Percentiles rank a stretch among this genome's conserved stretches.
phyloP scores from a whole-genome alignment of 73 alveolate species.

The Paramecium pentaurelia region DNA sequence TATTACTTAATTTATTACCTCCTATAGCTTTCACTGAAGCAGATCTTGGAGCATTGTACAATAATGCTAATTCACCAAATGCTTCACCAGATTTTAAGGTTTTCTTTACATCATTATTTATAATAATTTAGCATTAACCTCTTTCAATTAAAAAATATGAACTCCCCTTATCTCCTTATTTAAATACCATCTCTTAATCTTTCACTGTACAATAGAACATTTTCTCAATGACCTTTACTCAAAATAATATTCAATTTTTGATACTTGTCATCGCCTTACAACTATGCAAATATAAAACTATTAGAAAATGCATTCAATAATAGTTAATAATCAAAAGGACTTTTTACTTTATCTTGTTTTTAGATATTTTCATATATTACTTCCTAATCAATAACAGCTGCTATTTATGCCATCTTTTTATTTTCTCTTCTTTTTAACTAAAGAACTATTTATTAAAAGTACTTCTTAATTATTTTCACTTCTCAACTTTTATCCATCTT shows the following conservation, averaged over 20 bases:
- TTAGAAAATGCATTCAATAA: conserved; percentile 14
- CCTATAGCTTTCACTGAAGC: conserved; percentile 76
- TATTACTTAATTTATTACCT: not conserved
- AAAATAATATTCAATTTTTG: not conserved
- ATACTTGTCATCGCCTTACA: conserved; percentile 8
- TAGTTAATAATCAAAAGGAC: not conserved
- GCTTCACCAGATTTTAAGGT: conserved; percentile 70
- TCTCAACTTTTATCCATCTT: not conserved
- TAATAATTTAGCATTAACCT: conserved; percentile 76
- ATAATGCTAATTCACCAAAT: conserved; percentile 80
- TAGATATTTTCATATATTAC: not conserved
- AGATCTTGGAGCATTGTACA: conserved; percentile 76
- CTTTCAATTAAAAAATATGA: conserved; percentile 76
- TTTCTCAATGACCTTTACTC: conserved; percentile 53
- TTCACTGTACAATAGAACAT: conserved; percentile 58
- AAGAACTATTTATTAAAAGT: not conserved
- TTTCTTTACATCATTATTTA: conserved; percentile 62
- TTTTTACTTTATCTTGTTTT: not conserved
- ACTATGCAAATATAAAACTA: not conserved
- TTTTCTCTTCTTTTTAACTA: conserved; percentile 14
- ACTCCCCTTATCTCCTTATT: conserved; percentile 84
- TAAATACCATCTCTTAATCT: conserved; percentile 68
- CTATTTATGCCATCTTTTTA: conserved; percentile 24
- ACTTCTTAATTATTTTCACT: not conserved
- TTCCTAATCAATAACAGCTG: conserved; percentile 10